These are phyloP conservation scores for Gigaspora rosea DNA, from an alignment of 192 early-diverging fungal genomes.

Conservation along the genomic window DNA sequence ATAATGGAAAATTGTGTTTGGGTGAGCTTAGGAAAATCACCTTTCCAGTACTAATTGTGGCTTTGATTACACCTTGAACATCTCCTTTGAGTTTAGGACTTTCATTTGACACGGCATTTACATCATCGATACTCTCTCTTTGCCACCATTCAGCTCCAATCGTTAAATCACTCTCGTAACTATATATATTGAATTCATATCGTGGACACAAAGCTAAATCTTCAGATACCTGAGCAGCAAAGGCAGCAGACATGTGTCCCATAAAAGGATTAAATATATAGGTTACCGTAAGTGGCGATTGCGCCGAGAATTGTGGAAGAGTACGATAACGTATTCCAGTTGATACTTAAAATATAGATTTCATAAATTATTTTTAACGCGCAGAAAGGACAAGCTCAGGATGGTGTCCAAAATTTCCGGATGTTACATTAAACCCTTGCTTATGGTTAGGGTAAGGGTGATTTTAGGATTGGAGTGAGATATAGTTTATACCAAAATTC, in stretches of 20 bases:
- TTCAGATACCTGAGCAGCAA: conserved; percentile 75
- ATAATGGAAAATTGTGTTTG: neutral
- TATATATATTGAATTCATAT: conserved; percentile 91
- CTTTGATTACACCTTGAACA: conserved; percentile 36
- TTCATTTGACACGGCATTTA: conserved; percentile 34
- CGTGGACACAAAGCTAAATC: conserved; percentile 73
- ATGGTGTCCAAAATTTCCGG: no score
- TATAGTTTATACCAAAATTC: no score
- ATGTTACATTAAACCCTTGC: no score
- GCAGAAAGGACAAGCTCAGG: no score
- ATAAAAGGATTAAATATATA: conserved; percentile 89
- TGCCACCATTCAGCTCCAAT: conserved; percentile 84
- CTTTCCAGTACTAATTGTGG: conserved; percentile 32
- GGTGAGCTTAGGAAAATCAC: conserved; percentile 3
- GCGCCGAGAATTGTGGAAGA: conserved; percentile 43
- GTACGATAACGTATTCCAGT: conserved; percentile 73
- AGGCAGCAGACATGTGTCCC: conserved; percentile 86
- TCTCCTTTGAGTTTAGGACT: conserved; percentile 24
- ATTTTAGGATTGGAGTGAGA: no score
- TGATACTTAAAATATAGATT: conserved; percentile 47
- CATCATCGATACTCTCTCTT: conserved; percentile 35
- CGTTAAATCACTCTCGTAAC: conserved; percentile 86
- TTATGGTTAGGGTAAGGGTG: no score
- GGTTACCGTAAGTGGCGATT: conserved; percentile 53
- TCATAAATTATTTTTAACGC: neutral